Evolutionary conservation across 768 basidiomycete genomes (phyloP).

Genomic region (Hydnomerulius pinastri): DNA sequence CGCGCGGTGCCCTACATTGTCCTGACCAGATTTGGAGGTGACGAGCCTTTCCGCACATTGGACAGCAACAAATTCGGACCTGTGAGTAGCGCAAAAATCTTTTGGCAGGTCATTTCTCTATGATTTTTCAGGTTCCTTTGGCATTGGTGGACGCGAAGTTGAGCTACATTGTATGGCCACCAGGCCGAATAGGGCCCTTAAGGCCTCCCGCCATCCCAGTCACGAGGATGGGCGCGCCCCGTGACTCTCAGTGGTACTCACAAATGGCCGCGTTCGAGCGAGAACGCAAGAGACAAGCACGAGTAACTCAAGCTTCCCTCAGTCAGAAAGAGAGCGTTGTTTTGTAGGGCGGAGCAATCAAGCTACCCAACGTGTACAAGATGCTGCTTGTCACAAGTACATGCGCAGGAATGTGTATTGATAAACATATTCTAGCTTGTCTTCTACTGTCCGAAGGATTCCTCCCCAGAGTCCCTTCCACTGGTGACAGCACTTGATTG

Average conservation of each 20-base stretch:
- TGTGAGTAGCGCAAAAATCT: constrained; percentile 37
- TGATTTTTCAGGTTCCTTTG: constrained; percentile 36
- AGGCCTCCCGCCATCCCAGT: constrained; percentile 22
- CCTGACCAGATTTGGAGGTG: constrained; percentile 42
- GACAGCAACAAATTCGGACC: constrained; percentile 78
- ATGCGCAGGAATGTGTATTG: too few species aligned
- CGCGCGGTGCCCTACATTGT: constrained; percentile 20
- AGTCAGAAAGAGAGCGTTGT: background rate
- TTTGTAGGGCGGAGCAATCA: too few species aligned
- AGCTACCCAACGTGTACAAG: too few species aligned
- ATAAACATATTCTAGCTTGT: background rate
- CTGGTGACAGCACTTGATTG: constrained; percentile 7
- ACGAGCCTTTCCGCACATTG: constrained; percentile 64
- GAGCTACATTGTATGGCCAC: constrained; percentile 53
- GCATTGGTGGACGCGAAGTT: constrained; percentile 55
- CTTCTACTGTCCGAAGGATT: background rate
- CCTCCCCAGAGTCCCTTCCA: constrained; percentile 6
- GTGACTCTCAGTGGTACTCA: constrained; percentile 26
- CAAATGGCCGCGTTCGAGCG: constrained; percentile 34
- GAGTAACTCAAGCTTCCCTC: constrained; percentile 13
- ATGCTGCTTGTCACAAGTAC: too few species aligned
- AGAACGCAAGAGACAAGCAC: constrained; percentile 24
- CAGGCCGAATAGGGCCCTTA: constrained; percentile 44
- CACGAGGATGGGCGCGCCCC: constrained; percentile 17
- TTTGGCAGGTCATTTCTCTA: background rate